These are phyloP conservation scores for Syzygium aromaticum DNA, from an alignment of 345 rosid species.

Conservation along the genomic window DNA sequence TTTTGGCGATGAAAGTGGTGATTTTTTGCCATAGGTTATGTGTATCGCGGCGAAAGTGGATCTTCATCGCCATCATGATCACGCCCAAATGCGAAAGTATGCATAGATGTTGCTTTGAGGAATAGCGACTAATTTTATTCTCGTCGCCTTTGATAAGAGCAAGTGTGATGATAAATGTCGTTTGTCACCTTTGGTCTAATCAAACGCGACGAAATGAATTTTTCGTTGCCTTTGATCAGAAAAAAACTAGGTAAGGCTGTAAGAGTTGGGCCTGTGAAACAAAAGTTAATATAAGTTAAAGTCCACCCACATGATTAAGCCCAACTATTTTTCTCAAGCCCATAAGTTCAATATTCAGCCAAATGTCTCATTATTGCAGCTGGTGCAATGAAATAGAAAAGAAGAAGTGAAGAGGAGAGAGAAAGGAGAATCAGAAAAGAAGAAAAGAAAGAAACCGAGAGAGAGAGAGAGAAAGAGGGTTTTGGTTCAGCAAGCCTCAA, in stretches of 20 bases:
- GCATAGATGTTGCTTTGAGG: too few species aligned
- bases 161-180: not conserved
- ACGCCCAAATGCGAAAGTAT: not conserved
- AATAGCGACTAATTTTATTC: not conserved
- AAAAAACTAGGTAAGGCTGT: not conserved
- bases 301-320: not conserved
- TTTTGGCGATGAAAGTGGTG: not conserved
- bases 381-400: not conserved
- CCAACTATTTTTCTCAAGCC: not conserved
- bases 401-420: not conserved
- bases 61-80: not conserved
- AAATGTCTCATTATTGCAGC: not conserved
- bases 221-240: not conserved
- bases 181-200: not conserved
- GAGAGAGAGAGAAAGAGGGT: rapidly evolving
- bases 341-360: not conserved
- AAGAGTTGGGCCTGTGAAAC: not conserved
- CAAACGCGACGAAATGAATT: not conserved
- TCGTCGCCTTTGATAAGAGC: not conserved
- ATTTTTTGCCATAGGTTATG: not conserved
- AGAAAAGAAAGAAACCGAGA: too few species aligned
- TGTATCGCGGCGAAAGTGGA: not conserved
- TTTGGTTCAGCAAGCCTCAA: not conserved
- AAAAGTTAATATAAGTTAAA: not conserved
- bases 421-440: not conserved